These are phyloP conservation scores for Epichloe amarillans DNA, from an alignment of 2,329 filamentous ascomycete species.

Conservation along the genomic window DNA sequence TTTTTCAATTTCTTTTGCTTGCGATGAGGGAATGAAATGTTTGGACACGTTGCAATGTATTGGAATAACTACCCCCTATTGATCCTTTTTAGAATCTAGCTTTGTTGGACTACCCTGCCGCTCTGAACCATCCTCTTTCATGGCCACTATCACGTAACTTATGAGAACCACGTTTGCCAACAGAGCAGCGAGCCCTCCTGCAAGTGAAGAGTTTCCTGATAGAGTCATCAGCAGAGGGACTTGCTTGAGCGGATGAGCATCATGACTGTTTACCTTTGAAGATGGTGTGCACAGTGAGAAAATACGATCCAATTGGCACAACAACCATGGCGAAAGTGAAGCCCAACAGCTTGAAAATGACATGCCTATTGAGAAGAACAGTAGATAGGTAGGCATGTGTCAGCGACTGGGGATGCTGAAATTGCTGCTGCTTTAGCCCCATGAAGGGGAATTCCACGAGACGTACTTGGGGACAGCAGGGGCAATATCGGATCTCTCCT, in stretches of 20 bases:
- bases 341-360: slow-evolving; percentile 78
- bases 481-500: slow-evolving; percentile 56
- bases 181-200: slow-evolving; percentile 72
- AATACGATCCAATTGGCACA: slow-evolving; percentile 80
- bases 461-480: slow-evolving; percentile 67
- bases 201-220: slow-evolving; percentile 75
- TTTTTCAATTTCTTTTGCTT: not conserved
- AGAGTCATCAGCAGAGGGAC: not conserved
- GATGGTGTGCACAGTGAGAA: slow-evolving; percentile 59
- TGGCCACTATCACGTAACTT: slow-evolving; percentile 81
- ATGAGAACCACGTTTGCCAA: slow-evolving; percentile 86
- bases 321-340: slow-evolving; percentile 90
- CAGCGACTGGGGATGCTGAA: not conserved
- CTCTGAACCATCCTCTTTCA: slow-evolving; percentile 60
- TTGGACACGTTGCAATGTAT: not conserved
- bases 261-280: slow-evolving; percentile 52
- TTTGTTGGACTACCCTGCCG: slow-evolving; percentile 31
- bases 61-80: slow-evolving; percentile 14
- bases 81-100: slow-evolving; percentile 36
- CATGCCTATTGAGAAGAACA: slow-evolving; percentile 40
- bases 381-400: not conserved
- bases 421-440: not conserved
- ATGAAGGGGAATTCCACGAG: not conserved
- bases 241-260: not conserved
- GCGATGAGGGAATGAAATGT: not conserved